Evolutionary conservation across 1,139 yeast genomes (phyloP), one percentile per base, ranked within the genome.

Genomic region (Ogataea hybrid): DNA sequence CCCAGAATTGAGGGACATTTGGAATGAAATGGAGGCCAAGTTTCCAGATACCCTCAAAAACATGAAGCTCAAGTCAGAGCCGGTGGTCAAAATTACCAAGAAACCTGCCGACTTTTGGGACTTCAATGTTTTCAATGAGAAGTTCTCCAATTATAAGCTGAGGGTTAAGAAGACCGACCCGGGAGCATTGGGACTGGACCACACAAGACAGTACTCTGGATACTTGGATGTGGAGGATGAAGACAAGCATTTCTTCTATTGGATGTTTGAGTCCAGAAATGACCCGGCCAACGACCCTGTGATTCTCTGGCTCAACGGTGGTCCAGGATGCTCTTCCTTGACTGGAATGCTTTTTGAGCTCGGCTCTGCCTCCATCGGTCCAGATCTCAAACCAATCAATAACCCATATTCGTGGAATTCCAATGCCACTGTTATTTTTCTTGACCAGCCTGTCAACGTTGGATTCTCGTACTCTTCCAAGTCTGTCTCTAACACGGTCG

Each of bases 361-460:
- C 60, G 97, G 97, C 20, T 94, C 96, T 22, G 75, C 95, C 2
- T 75, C 85, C 16, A 81, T 89, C 32, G 80, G 75, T 54, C 61
- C 74, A 25, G 74, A 82, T 45, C 68, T 84, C 54, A 77, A 81
- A 59, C 94, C 95, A 22, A 76, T 81, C 42, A 70, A 69, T 65
- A 88, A 88, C 68, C 90, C 90, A 34, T 69, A 77, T 66, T 77
- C 95, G 10, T 89, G 96, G 96, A 89, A 88, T 66, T 71, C 77
- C 52, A 88, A 88, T 58, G 96, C 97, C 18, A 78, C 92, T 14
- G 92, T 89, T 31, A 86, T 90, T 59, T 90, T 86, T 72, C 75
- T 90, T 58, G 97, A 90, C 65, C 97, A 89, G 67, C 97, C 97
- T 2, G 95, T 89, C 42, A 87, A 88, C 50, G 95, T 86, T 39